Base-by-base conservation (phyloP, 2,329 filamentous ascomycete genomes). In the Coniochaeta sp. region DNA sequence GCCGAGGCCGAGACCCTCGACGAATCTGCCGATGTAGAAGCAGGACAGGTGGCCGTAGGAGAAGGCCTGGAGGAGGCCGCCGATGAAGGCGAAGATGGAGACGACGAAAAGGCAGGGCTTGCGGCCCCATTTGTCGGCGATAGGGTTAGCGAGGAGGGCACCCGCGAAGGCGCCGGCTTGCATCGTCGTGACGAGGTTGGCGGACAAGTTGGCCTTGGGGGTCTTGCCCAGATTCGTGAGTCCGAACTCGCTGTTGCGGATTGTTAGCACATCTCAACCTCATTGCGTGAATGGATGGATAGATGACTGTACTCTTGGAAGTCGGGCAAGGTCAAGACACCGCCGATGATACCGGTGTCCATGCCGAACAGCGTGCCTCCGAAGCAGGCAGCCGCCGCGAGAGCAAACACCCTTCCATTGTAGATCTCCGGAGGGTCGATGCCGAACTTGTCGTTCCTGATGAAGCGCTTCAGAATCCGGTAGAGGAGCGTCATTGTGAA, bases 381-480 rank as follows among this genome's bases (percentile, higher is more conserved):
- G 40, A 58, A 57, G 54, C 67, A 62, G 58, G 71, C 56, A 24
- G 82, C 84, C 52, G 76, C 79, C 16, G 83, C 82, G 53, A 87
- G 68, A 48, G 78, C 71, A 55, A 83, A 85, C 4, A 85, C 81
- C 50, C 83, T 76, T 82, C 83, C 86, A 60, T 82, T 83, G 67
- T 87, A 87, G 51, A 87, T 80, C 63, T 87, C 80, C 7, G 77
- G 75, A 13, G 85, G 85, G 59, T 87, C 85, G 30, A 46, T 24
- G 12, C n/a, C 26, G 24, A 48, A 28, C 26, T 28, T 31, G 28
- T 48, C 45, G 45, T 48, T 48, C 45, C 18, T 48, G 28, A 48
- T 48, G 45, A 31, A 20, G 24, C 26, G 45, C 45, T 48, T 48
- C 45, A 48, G 28, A 6, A 48, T n/a, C 3, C 45, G 26, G 10